These are phyloP conservation scores for Lodderomyces jiufengensis DNA, from an alignment of 1,139 yeast genomes.

Conservation along the genomic window DNA sequence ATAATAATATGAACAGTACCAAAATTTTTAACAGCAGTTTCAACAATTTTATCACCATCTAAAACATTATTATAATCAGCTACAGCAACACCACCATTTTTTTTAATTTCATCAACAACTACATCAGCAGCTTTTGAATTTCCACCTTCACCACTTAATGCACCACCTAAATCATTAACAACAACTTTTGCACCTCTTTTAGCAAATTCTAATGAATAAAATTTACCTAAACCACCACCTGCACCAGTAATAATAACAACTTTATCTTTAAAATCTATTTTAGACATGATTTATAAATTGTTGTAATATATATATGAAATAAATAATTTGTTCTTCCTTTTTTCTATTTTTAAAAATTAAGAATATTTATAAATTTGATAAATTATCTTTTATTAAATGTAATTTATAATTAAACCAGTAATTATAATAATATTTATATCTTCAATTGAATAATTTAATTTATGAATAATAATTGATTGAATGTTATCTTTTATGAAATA, in stretches of 20 bases:
- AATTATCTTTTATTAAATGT: too few relatives aligned
- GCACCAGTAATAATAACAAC: conserved; percentile 95
- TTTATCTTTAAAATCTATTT: conserved; percentile 61
- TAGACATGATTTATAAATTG: conserved; percentile 23
- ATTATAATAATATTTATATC: too few relatives aligned
- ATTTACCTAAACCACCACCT: conserved; percentile 94
- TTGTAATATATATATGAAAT: too few relatives aligned
- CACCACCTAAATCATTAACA: conserved; percentile 91
- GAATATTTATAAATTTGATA: too few relatives aligned
- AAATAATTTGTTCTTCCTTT: too few relatives aligned
- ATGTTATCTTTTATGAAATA: too few relatives aligned
- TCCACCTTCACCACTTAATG: conserved; percentile 67
- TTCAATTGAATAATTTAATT: too few relatives aligned
- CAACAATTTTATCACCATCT: conserved; percentile 81
- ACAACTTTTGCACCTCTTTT: conserved; percentile 88
- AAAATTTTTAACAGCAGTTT: conserved; percentile 80
- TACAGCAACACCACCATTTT: conserved; percentile 80
- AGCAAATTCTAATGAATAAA: conserved; percentile 85
- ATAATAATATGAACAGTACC: conserved; percentile 88
- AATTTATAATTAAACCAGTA: too few relatives aligned
- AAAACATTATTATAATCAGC: conserved; percentile 92
- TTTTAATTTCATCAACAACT: conserved; percentile 79
- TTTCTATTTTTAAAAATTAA: too few relatives aligned
- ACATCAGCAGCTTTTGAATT: conserved; percentile 75
- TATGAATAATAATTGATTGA: too few relatives aligned